Evolutionary conservation across 805 yeast genomes (phyloP), one percentile per base, ranked within the genome.

Genomic region (Yarrowia sp.): DNA sequence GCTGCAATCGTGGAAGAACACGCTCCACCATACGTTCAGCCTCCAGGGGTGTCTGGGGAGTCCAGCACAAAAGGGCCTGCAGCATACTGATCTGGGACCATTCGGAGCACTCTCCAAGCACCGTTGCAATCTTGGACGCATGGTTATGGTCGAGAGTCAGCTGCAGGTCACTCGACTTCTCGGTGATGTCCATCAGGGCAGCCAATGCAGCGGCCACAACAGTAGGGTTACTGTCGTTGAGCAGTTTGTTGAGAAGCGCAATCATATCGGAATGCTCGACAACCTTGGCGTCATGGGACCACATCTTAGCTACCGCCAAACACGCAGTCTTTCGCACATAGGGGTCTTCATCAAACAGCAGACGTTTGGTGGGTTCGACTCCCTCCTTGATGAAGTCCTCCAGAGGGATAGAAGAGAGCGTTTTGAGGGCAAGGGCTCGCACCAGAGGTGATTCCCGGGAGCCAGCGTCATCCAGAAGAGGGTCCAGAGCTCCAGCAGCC

Each of bases 11-110:
- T 0, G 97, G 92, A 8, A 89, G 76, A 3, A 86, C 81, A 14
- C 83, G 79, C 46, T 89, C 94, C 32, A 91, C 86, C 73, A 93
- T 74, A 4, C 81, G 81, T 52, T 85, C 78, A 0, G 97, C 92
- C 46, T 89, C 94, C 1, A 80, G 81, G n/a, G 86, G 80, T 0
- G 83, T 80, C 71, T 87, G 86, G 1, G 98, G 98, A 1, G 89
- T 89, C 76, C 83, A 91, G 8, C 85, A 79, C 82, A 87, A 82
- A 49, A 93, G 75, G 0, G 92, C 84, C 68, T 86, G 86, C 68
- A 94, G 78, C 15, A 92, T 81, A 53, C 87, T 84, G 0, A 86
- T 81, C 74, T 89, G 96, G 58, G 87, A 84, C 97, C 97, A 93
- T 77, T 84, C 85, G 40, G 81, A 77, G 73, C 84, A 82, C 76